Evolutionary conservation across 441 rosid species (phyloP).

Genomic region (Eugenia klotzschiana): DNA sequence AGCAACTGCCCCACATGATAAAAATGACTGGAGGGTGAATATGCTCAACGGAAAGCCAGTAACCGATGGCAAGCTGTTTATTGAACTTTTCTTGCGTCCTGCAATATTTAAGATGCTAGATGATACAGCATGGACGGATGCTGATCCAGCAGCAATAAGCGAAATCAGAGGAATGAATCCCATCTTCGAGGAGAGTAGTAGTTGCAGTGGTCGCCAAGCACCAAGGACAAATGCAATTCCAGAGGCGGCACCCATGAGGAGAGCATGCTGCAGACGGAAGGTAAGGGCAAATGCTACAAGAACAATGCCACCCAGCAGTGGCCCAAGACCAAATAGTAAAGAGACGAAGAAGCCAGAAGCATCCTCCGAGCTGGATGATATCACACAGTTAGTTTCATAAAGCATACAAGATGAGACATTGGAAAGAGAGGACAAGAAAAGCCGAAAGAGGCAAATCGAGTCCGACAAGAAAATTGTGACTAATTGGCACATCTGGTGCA

Average conservation of each 20-base stretch:
- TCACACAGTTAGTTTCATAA: background rate
- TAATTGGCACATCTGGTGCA: background rate
- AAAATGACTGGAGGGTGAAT: slow-evolving; percentile 74
- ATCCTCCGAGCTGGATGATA: slow-evolving; percentile 73
- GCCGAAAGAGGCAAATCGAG: background rate
- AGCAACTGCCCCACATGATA: slow-evolving; percentile 81
- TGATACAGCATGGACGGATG: slow-evolving; percentile 34
- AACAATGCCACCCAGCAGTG: slow-evolving; percentile 71
- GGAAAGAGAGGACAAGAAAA: background rate
- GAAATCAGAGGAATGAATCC: slow-evolving; percentile 43
- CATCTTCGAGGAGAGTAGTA: slow-evolving; percentile 66
- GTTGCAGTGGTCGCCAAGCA: slow-evolving; percentile 81
- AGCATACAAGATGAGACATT: background rate
- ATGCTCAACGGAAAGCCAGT: slow-evolving; percentile 52
- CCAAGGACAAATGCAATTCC: slow-evolving; percentile 90
- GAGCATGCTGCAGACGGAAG: slow-evolving; percentile 73
- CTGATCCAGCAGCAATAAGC: slow-evolving; percentile 49
- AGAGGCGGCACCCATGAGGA: slow-evolving; percentile 86
- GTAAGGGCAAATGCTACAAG: slow-evolving; percentile 68
- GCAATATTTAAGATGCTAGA: slow-evolving; percentile 37
- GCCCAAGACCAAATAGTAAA: slow-evolving; percentile 92
- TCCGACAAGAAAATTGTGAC: background rate
- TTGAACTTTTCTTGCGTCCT: slow-evolving; percentile 43
- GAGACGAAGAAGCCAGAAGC: slow-evolving; percentile 96
- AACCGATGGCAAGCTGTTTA: slow-evolving; percentile 27